Evolutionary conservation across 768 basidiomycete genomes (phyloP).

Genomic region (Austroboletus eburneus): DNA sequence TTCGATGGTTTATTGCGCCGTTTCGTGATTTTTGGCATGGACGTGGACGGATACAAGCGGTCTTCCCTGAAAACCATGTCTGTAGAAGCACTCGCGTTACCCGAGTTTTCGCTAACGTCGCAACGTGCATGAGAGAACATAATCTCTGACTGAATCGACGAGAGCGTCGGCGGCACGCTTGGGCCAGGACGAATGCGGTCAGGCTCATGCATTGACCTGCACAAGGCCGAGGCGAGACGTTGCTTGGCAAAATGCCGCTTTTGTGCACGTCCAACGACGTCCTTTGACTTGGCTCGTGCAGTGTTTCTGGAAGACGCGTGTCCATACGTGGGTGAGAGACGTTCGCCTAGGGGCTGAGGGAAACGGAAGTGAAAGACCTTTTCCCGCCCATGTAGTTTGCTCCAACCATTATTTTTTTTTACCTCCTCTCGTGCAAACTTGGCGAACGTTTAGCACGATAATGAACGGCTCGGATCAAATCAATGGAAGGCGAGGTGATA

Average conservation of each 20-base stretch:
- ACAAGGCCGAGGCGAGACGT: conserved; percentile 47
- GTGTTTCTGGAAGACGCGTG: conserved; percentile 43
- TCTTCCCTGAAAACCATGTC: conserved; percentile 2
- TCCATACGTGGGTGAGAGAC: background rate
- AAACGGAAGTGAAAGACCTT: conserved; percentile 40
- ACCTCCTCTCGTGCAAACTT: too few species aligned
- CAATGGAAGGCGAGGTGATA: too few species aligned
- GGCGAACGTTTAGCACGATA: too few species aligned
- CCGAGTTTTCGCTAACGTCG: background rate
- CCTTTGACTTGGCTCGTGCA: conserved; percentile 54
- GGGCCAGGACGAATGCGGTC: background rate
- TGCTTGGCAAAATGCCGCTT: conserved; percentile 60
- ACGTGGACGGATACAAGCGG: conserved; percentile 1
- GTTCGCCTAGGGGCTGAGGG: background rate
- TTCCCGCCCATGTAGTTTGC: conserved; percentile 79
- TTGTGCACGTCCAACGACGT: conserved; percentile 50
- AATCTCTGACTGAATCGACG: conserved; percentile 20
- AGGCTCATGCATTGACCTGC: conserved; percentile 6
- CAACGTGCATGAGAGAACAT: conserved; percentile 25
- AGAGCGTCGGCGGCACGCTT: background rate
- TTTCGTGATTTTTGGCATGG: conserved; percentile 1
- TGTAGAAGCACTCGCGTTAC: background rate
- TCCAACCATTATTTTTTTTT: too few species aligned
- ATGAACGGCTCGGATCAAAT: too few species aligned
- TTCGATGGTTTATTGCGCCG: conserved; percentile 18